Evolutionary conservation across 2,329 filamentous ascomycete species (phyloP).

Genomic region (Lasiodiplodia theobromae): DNA sequence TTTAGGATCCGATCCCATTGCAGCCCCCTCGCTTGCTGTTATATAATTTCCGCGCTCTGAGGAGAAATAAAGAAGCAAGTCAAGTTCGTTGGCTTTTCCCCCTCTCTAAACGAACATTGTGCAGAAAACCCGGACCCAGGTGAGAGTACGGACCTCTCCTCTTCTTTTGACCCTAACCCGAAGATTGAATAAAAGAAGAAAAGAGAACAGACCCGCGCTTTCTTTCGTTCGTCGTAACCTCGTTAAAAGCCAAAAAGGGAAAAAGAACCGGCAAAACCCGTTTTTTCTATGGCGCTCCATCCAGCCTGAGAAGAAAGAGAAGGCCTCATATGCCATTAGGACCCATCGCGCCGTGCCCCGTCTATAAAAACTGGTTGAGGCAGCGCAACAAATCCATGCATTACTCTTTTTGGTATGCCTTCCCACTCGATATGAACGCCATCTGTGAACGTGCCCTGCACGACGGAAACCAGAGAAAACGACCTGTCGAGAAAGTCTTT

Average conservation of each 20-base stretch:
- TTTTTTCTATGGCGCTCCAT: slow-evolving; percentile 27
- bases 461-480: slow-evolving; percentile 29
- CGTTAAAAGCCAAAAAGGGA: slow-evolving; percentile 28
- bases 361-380: slow-evolving; percentile 25
- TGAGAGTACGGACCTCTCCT: slow-evolving; percentile 10
- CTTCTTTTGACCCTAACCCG: slow-evolving; percentile 19
- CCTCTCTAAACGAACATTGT: slow-evolving; percentile 15
- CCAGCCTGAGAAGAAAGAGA: slow-evolving; percentile 29
- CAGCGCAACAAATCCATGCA: slow-evolving; percentile 29
- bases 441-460: slow-evolving; percentile 29
- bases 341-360: slow-evolving; percentile 28
- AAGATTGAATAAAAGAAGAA: slow-evolving; percentile 25
- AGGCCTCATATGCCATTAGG: slow-evolving; percentile 26
- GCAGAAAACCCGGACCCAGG: slow-evolving; percentile 25
- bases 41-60: slow-evolving; percentile 15
- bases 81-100: slow-evolving; percentile 15
- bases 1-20: slow-evolving; percentile 29
- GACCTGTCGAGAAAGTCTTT: slow-evolving; percentile 24
- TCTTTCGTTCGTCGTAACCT: slow-evolving; percentile 27
- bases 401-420: slow-evolving; percentile 28
- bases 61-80: slow-evolving; percentile 11
- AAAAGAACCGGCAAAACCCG: slow-evolving; percentile 25
- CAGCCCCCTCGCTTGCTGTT: slow-evolving; percentile 19
- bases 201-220: slow-evolving; percentile 26
- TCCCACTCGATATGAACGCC: slow-evolving; percentile 30